A percentile compares a stretch with the other conserved stretches of the same genome.
phyloP scores from a whole-genome alignment of 2,329 filamentous ascomycete species.

The Tothia fuscella region DNA sequence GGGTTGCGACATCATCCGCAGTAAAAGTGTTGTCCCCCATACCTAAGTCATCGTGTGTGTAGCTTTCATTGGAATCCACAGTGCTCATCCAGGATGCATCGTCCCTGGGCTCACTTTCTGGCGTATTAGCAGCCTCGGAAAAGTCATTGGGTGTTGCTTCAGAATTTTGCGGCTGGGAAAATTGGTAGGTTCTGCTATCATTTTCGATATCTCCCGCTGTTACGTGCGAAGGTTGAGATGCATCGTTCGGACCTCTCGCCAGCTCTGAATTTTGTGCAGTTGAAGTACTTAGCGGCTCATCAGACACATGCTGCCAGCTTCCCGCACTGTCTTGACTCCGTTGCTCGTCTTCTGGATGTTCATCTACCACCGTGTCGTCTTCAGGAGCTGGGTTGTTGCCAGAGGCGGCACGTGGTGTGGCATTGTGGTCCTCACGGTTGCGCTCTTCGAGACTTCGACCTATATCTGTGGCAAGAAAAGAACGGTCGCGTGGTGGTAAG shows the following conservation, averaged over 20 bases:
- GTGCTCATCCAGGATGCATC: constrained; percentile 7
- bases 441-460: constrained; percentile 4
- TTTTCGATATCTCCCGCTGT: no score
- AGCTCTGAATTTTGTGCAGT: no score
- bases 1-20: no score
- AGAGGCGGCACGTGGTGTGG: background rate
- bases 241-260: no score
- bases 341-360: constrained; percentile 18
- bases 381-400: background rate
- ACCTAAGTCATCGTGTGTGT: background rate
- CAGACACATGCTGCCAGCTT: constrained; percentile 28
- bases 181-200: no score
- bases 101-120: constrained; percentile 1
- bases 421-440: background rate
- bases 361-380: constrained; percentile 9
- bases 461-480: constrained; percentile 36
- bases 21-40: no score
- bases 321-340: constrained; percentile 19
- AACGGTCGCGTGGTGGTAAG: constrained; percentile 34
- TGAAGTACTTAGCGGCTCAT: no score
- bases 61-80: constrained; percentile 1
- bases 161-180: no score
- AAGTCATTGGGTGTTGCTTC: no score
- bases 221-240: no score
- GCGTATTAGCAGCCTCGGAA: no score